Evolutionary conservation across 2,329 filamentous ascomycete species (phyloP), one percentile per base, ranked within the genome.

Genomic region (Cladosporium sp.): DNA sequence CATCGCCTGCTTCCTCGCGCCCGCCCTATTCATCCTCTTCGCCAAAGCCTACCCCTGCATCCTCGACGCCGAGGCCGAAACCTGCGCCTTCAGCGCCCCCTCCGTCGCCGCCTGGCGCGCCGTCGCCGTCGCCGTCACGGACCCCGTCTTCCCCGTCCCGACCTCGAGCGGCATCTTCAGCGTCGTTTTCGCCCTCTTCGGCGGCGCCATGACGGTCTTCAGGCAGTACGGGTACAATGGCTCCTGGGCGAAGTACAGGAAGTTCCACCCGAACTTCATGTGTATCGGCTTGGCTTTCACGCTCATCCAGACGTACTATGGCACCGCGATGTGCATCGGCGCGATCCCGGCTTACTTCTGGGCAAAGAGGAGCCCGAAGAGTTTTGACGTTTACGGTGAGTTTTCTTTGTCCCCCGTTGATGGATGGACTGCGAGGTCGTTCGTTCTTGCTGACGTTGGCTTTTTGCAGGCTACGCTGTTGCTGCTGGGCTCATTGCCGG

Each of bases 1-100:
- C 32, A 76, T 85, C 44, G 77, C 83, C n/a, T 74, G 85, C 59
- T 85, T 85, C 70, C 70, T 87, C 10, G 81, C 83, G 0, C 83
- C 83, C 1, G 82, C 80, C 9, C 77, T 87, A 59, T 87, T 86
- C 63, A 78, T 85, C 33, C 77, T 86, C 42, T 86, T 86, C 72
- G 77, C 81, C 56, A 76, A 77, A 4, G 84, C 84, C 0, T 87
- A 87, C 66, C 84, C 83, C 1, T 87, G 84, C 64, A 83, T 87
- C 59, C 76, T 81, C 63, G 71, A 77, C 54, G 57, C 69, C 14
- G 63, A 70, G 2, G 70, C 69, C 1, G 69, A 74, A 4, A 70
- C 58, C 4, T 87, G 84, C 64, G 69, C 78, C 32, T 87, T 87
- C 70, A 62, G 66, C 8, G 80, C 80, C 1, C 84, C 84, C 3